phyloP scores from a whole-genome alignment of 495 filamentous ascomycete species.

The Zalerion maritima region DNA sequence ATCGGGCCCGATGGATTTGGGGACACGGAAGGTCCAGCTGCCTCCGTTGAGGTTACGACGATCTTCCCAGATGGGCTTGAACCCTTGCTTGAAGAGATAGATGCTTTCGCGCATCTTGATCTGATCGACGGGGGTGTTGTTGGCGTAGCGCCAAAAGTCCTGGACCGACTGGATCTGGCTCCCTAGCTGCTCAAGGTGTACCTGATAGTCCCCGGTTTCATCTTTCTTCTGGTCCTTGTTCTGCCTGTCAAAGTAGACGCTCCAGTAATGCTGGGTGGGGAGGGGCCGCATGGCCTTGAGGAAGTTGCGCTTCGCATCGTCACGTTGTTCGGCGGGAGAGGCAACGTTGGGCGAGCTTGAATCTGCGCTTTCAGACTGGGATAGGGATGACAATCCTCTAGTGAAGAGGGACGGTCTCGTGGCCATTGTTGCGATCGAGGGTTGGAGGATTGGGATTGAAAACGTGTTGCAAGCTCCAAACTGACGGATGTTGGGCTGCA shows the following conservation, averaged over 20 bases:
- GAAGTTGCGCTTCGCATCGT: conserved; percentile 45
- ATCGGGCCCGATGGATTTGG: conserved; percentile 52
- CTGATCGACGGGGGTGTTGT: conserved; percentile 66
- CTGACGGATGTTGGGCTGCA: no score
- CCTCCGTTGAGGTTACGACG: conserved; percentile 67
- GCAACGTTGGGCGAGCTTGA: conserved; percentile 33
- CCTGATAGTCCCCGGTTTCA: conserved; percentile 37
- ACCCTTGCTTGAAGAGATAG: conserved; percentile 78
- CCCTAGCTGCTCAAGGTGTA: conserved; percentile 50
- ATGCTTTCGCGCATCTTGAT: conserved; percentile 69
- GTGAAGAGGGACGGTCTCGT: conserved; percentile 37
- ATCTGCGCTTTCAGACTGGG: conserved; percentile 29
- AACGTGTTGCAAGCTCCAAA: no score
- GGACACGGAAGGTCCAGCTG: conserved; percentile 76
- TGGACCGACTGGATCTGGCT: conserved; percentile 58
- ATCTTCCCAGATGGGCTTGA: conserved; percentile 84
- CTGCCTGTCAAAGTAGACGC: conserved; percentile 42
- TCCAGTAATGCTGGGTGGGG: conserved; percentile 47
- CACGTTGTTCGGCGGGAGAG: conserved; percentile 40
- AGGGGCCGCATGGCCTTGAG: conserved; percentile 43
- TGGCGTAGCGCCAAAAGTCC: conserved; percentile 79
- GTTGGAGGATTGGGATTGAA: conserved; percentile 1
- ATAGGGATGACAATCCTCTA: conserved; percentile 35
- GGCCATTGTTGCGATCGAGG: conserved; percentile 21
- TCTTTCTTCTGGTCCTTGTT: conserved; percentile 26